These are phyloP conservation scores for Backusella psychrophila DNA, from an alignment of 192 early-diverging fungal species.

Conservation along the genomic window DNA sequence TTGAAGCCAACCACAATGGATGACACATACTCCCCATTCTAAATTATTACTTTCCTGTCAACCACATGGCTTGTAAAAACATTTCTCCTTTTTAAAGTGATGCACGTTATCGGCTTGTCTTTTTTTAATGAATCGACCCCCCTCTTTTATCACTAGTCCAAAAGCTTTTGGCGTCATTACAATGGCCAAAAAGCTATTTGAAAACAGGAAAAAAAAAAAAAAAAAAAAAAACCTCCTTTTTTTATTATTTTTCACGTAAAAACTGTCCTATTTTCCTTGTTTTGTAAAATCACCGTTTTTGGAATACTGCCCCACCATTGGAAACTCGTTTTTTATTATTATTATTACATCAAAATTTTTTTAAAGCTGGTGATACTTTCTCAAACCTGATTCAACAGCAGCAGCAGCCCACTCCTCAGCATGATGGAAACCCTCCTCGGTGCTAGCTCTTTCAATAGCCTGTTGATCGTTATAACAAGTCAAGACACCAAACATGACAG, in stretches of 20 bases:
- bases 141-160: background rate
- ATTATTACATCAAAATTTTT: background rate
- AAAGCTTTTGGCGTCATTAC: background rate
- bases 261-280: too few relatives aligned
- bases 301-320: background rate
- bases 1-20: background rate
- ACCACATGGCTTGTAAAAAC: background rate
- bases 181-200: background rate
- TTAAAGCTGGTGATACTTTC: constrained; percentile 51
- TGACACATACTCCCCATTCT: background rate
- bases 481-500: constrained; percentile 95
- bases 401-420: constrained; percentile 93
- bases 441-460: constrained; percentile 76
- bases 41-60: background rate
- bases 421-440: constrained; percentile 87
- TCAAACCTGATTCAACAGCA: constrained; percentile 93
- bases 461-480: constrained; percentile 95
- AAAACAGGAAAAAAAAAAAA: background rate
- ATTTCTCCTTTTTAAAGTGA: background rate
- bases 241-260: background rate
- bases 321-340: background rate
- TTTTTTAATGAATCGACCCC: background rate
- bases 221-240: background rate
- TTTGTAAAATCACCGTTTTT: background rate
- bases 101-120: background rate